These are phyloP conservation scores for Mucor velutinosus DNA, from an alignment of 371 early-diverging fungal species.

Conservation along the genomic window DNA sequence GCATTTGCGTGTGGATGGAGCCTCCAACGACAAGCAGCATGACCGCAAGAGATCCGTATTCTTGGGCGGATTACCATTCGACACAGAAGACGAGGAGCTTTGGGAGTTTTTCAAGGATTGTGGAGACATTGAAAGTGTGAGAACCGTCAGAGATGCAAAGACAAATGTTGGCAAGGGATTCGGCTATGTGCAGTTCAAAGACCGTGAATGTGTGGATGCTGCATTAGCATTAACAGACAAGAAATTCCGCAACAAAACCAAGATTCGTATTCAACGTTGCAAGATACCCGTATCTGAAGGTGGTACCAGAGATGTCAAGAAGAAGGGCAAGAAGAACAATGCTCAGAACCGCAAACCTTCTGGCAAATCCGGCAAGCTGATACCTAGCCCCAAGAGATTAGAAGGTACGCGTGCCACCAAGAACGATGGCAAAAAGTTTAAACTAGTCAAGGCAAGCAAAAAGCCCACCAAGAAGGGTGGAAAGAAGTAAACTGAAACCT, in stretches of 20 bases:
- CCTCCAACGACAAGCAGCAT: constrained; percentile 56
- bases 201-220: constrained; percentile 70
- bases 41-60: constrained; percentile 88
- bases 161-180: constrained; percentile 96
- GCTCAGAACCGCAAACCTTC: constrained; percentile 13
- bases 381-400: constrained; percentile 43
- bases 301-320: constrained; percentile 32
- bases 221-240: constrained; percentile 82
- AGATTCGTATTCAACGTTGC: constrained; percentile 66
- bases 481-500: constrained; percentile 15
- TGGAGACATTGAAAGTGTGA: constrained; percentile 84
- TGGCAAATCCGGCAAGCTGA: constrained; percentile 45
- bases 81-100: constrained; percentile 83
- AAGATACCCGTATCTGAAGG: constrained; percentile 53
- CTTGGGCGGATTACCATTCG: constrained; percentile 90
- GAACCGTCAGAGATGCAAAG: constrained; percentile 83
- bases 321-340: constrained; percentile 20
- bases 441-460: constrained; percentile 23
- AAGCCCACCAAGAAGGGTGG: constrained; percentile 19
- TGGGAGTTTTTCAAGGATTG: constrained; percentile 84
- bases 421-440: constrained; percentile 28
- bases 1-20: constrained; percentile 89
- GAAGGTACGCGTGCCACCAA: constrained; percentile 70
- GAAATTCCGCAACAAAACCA: constrained; percentile 60
- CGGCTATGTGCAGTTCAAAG: constrained; percentile 83